A percentile compares a stretch with the other conserved stretches of the same genome.
Evolutionary conservation across 225 moss, liverwort and hornwort species (phyloP).

Genomic region (Asterella californica): DNA sequence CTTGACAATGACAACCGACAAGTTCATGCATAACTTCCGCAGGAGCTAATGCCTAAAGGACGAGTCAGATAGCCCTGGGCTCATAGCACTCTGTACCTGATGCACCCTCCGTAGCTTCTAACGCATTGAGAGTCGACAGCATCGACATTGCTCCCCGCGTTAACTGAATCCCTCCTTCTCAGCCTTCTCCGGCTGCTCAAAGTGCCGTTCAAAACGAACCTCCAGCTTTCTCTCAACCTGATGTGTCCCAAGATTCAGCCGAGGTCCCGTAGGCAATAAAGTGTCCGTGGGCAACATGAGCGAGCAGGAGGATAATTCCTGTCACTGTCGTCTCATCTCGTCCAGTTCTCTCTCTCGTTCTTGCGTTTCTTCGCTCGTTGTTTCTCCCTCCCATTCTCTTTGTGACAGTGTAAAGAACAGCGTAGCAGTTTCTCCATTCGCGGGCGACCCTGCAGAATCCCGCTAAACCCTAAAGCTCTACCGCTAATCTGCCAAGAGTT

Average conservation of each 20-base stretch:
- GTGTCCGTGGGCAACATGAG: neutral
- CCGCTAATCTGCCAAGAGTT: no score
- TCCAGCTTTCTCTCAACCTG: neutral
- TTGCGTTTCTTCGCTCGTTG: neutral
- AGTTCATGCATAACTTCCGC: no score
- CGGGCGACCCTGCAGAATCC: no score
- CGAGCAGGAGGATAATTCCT: neutral
- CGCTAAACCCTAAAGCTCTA: no score
- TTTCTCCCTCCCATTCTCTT: no score
- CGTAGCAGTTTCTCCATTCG: no score
- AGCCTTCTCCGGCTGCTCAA: neutral
- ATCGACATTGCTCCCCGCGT: conserved; percentile 11
- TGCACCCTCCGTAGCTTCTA: neutral
- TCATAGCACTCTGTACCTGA: neutral
- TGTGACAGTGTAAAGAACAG: no score
- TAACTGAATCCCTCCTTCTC: neutral
- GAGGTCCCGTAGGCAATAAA: neutral
- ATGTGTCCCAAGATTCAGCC: neutral
- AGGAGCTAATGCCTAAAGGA: neutral
- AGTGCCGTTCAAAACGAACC: neutral
- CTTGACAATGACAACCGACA: no score
- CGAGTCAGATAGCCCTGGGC: neutral
- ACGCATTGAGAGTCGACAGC: conserved; percentile 7
- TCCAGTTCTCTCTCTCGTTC: neutral
- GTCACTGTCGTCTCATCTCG: neutral